Evolutionary conservation across 2,329 filamentous ascomycete genomes (phyloP).

Genomic region (Penicillium sp.): DNA sequence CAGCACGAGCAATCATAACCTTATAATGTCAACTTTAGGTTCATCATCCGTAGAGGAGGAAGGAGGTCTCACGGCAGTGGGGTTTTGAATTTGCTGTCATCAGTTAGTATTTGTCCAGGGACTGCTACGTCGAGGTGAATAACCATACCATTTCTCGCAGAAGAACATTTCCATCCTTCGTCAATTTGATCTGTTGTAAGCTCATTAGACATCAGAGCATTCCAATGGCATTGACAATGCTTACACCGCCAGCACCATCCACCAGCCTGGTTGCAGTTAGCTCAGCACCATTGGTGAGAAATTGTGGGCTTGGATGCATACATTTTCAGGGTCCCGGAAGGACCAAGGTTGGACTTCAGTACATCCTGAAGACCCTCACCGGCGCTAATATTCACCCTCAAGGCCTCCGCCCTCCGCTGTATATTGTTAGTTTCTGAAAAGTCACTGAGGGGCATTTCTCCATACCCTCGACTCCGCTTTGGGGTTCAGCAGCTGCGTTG

Average conservation of each 20-base stretch:
- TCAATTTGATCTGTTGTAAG: conserved; percentile 83
- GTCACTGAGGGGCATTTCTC: conserved; percentile 38
- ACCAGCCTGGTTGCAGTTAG: conserved; percentile 57
- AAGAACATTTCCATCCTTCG: conserved; percentile 94
- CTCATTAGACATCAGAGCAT: conserved; percentile 24
- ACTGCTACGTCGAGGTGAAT: conserved; percentile 1
- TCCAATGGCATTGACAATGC: conserved; percentile 29
- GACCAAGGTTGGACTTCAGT: conserved; percentile 93
- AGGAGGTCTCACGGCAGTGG: conserved; percentile 73
- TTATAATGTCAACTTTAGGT: conserved; percentile 34
- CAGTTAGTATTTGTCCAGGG: conserved; percentile 35
- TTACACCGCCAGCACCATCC: conserved; percentile 64
- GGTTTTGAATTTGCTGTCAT: conserved; percentile 87
- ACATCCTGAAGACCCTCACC: conserved; percentile 94
- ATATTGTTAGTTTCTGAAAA: conserved; percentile 50
- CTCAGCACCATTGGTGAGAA: conserved; percentile 15
- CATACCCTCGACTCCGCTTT: conserved; percentile 96
- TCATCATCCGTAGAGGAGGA: background rate
- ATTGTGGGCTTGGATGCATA: conserved; percentile 45
- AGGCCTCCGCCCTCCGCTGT: conserved; percentile 93
- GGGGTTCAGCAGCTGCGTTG: conserved; percentile 95
- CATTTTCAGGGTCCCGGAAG: conserved; percentile 96
- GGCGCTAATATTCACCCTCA: conserved; percentile 94
- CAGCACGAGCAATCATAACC: conserved; percentile 77
- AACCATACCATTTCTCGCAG: conserved; percentile 66